Conservation (phyloP, 2,329 filamentous ascomycete genomes). For the Cladosporium sp. region DNA sequence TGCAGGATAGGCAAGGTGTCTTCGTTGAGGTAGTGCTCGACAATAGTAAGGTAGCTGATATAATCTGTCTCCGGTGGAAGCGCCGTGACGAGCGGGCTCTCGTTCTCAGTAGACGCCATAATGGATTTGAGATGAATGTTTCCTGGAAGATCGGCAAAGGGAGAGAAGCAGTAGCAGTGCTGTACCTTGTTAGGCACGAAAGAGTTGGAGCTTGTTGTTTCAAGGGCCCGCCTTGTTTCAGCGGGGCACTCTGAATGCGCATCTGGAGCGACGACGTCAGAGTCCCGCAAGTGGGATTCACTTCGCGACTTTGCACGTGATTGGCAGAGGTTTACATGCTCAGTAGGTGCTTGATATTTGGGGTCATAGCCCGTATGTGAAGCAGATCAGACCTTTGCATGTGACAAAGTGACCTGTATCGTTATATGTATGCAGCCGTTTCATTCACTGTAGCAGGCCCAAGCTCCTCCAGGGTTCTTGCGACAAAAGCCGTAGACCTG, state of each 20-base stretch:
- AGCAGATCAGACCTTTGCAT: too few species aligned
- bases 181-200: not conserved
- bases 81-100: slow-evolving; percentile 53
- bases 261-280: not conserved
- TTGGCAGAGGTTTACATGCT: too few species aligned
- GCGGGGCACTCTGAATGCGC: not conserved
- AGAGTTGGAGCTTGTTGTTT: not conserved
- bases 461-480: not conserved
- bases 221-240: not conserved
- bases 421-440: too few species aligned
- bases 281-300: too few species aligned
- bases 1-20: slow-evolving; percentile 65
- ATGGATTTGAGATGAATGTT: not conserved
- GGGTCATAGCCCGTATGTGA: too few species aligned
- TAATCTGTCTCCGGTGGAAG: slow-evolving; percentile 62
- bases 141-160: not conserved
- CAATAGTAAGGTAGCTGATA: slow-evolving; percentile 72
- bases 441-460: too few species aligned
- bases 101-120: slow-evolving; percentile 23
- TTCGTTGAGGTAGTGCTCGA: slow-evolving; percentile 67
- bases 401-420: too few species aligned
- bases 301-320: too few species aligned
- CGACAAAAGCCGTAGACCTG: not conserved
- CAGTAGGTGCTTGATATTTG: too few species aligned
- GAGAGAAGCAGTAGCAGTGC: not conserved